Percentiles rank a stretch among this genome's conserved stretches.
These are phyloP conservation scores for Gynostemma pentaphyllum DNA, from an alignment of 306 rosid species.

Conservation along the genomic window DNA sequence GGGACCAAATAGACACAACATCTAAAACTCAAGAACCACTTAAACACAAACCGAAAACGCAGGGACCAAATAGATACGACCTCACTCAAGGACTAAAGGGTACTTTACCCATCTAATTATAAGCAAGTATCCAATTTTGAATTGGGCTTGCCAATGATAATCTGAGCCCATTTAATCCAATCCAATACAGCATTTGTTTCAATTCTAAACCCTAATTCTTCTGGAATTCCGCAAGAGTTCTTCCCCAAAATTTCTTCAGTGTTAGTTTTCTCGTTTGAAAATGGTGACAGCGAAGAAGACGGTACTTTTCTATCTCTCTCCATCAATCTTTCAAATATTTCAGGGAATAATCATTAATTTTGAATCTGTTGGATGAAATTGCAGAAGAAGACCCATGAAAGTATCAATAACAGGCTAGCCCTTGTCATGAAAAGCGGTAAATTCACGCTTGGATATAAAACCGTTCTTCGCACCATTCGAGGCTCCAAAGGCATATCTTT, in stretches of 20 bases:
- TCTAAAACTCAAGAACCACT: too few species aligned
- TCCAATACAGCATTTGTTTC: too few species aligned
- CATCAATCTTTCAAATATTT: background rate
- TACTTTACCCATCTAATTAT: too few species aligned
- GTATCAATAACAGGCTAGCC: constrained; percentile 32
- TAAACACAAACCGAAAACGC: too few species aligned
- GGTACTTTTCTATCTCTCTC: constrained; percentile 4
- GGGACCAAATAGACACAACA: too few species aligned
- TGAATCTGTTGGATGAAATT: constrained; percentile 1
- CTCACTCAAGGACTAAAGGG: too few species aligned
- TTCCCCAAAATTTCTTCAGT: background rate
- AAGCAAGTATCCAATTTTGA: too few species aligned
- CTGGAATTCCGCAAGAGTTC: too few species aligned
- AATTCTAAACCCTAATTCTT: background rate
- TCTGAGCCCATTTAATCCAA: background rate
- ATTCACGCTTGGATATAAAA: constrained; percentile 31
- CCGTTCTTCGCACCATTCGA: constrained; percentile 30
- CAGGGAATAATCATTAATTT: background rate
- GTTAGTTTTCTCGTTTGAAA: background rate
- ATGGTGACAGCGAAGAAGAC: constrained; percentile 23
- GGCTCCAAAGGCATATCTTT: constrained; percentile 29
- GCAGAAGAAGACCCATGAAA: constrained; percentile 44
- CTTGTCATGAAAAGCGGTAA: constrained; percentile 38
- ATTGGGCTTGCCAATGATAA: background rate
- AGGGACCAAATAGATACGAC: too few species aligned